Evolutionary conservation across 1,139 yeast genomes (phyloP).

Genomic region (Debaryomycetaceae sp.): DNA sequence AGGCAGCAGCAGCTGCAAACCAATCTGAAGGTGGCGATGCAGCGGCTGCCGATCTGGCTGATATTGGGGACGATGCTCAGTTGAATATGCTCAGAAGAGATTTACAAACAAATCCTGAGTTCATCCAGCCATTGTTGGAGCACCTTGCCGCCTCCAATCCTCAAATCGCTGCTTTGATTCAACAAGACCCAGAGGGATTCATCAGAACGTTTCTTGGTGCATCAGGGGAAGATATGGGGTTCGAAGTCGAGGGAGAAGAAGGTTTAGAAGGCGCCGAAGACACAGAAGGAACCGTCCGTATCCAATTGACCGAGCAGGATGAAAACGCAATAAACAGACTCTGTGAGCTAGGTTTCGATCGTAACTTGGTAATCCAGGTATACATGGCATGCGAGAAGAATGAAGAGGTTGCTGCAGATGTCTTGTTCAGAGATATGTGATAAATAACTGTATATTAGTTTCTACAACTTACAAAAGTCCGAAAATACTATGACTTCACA

Average conservation of each 20-base stretch:
- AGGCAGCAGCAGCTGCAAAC: constrained; percentile 51
- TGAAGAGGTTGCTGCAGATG: constrained; percentile 94
- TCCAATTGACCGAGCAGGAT: constrained; percentile 77
- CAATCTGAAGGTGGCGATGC: constrained; percentile 24
- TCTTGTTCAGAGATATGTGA: constrained; percentile 60
- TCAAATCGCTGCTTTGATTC: constrained; percentile 76
- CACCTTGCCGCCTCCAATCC: constrained; percentile 85
- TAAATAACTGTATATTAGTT: constrained; percentile 11
- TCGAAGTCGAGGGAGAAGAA: constrained; percentile 34
- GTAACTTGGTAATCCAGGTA: constrained; percentile 84
- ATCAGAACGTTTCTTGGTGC: constrained; percentile 67
- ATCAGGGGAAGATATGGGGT: constrained; percentile 46
- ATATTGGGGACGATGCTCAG: constrained; percentile 47
- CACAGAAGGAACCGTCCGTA: constrained; percentile 44
- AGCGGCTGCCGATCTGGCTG: constrained; percentile 24
- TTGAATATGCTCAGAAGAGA: constrained; percentile 71
- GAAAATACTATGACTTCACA: constrained; percentile 5
- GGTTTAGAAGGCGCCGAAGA: constrained; percentile 29
- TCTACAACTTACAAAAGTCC: background rate
- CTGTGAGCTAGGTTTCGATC: constrained; percentile 89
- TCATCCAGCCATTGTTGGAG: constrained; percentile 79
- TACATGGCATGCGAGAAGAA: constrained; percentile 98
- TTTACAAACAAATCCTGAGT: constrained; percentile 83
- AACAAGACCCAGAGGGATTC: constrained; percentile 84
- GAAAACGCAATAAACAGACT: constrained; percentile 82